Conservation (phyloP, 306 rosid species). For the Prinsepia uniflora region DNA sequence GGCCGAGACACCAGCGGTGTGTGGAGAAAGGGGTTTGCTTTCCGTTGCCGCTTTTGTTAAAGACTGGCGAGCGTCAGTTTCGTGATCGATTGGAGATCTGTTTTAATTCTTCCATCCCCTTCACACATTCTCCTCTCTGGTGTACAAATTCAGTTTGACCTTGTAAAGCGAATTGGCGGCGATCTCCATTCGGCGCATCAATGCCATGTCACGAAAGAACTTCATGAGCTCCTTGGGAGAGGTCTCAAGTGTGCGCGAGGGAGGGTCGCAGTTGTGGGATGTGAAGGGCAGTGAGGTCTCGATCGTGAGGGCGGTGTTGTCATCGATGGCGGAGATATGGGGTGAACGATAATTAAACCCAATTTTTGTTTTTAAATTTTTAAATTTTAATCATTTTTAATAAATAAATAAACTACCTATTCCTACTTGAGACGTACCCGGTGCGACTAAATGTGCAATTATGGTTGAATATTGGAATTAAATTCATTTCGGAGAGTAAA, state of each 20-base stretch:
- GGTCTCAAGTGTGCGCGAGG: slow-evolving; percentile 76
- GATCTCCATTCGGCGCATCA: slow-evolving; percentile 93
- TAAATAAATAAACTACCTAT: too few species aligned
- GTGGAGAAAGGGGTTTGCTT: slow-evolving; percentile 79
- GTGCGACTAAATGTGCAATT: too few species aligned
- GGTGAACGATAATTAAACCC: slow-evolving; percentile 24
- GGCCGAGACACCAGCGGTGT: slow-evolving; percentile 77
- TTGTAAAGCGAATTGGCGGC: slow-evolving; percentile 92
- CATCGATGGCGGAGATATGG: slow-evolving; percentile 41
- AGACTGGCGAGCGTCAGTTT: slow-evolving; percentile 49
- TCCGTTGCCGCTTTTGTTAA: slow-evolving; percentile 66
- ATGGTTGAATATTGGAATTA: too few species aligned
- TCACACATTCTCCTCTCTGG: slow-evolving; percentile 70
- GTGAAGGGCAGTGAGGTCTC: slow-evolving; percentile 81
- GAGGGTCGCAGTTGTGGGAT: slow-evolving; percentile 59
- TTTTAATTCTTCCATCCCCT: slow-evolving; percentile 73
- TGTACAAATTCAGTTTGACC: slow-evolving; percentile 65
- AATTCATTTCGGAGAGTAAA: too few species aligned
- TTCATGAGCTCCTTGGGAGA: slow-evolving; percentile 49
- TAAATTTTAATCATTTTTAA: too few species aligned
- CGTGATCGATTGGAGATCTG: slow-evolving; percentile 60
- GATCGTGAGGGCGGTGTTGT: slow-evolving; percentile 42
- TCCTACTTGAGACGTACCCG: too few species aligned
- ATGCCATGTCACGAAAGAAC: slow-evolving; percentile 71
- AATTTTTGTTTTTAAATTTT: too few species aligned